Conservation (phyloP, 2,329 filamentous ascomycete genomes). For the Cordyceps farinosa region DNA sequence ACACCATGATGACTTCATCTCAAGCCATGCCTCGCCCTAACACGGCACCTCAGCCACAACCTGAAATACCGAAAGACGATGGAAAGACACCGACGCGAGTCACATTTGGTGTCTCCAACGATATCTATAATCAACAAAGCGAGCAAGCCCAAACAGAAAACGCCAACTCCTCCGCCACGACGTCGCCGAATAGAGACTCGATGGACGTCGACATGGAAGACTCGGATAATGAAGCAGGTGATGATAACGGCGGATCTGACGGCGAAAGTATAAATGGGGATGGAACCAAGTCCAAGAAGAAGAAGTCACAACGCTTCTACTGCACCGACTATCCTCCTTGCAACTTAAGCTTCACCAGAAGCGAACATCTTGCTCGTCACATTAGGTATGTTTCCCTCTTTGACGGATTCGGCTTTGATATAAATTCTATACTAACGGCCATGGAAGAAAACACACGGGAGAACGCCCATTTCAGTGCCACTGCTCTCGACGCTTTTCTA, state of each 20-base stretch:
- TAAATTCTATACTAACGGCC: not conserved
- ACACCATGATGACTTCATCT: slow-evolving; percentile 36
- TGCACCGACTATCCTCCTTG: slow-evolving; percentile 95
- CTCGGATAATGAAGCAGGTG: slow-evolving; percentile 60
- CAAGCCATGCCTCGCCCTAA: slow-evolving; percentile 34
- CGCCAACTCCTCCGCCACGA: slow-evolving; percentile 46
- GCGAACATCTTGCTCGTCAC: slow-evolving; percentile 90
- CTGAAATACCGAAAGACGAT: slow-evolving; percentile 39
- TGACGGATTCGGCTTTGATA: not conserved
- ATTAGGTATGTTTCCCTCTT: slow-evolving; percentile 62
- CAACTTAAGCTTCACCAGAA: slow-evolving; percentile 89
- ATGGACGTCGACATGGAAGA: slow-evolving; percentile 75
- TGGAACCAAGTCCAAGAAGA: slow-evolving; percentile 79
- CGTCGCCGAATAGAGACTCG: slow-evolving; percentile 46
- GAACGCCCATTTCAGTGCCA: slow-evolving; percentile 97
- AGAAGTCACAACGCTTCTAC: slow-evolving; percentile 93
- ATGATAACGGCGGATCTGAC: slow-evolving; percentile 58
- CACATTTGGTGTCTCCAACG: slow-evolving; percentile 43
- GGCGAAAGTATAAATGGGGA: slow-evolving; percentile 62
- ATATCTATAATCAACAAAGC: slow-evolving; percentile 45
- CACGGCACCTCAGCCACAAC: slow-evolving; percentile 32
- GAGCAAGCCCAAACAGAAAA: slow-evolving; percentile 7
- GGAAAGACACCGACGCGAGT: slow-evolving; percentile 61
- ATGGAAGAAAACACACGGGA: slow-evolving; percentile 83
- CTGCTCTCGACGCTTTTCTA: slow-evolving; percentile 87